These are phyloP conservation scores for Phytophthora idaei DNA, from an alignment of 352 stramenopile genomes.

Conservation along the genomic window DNA sequence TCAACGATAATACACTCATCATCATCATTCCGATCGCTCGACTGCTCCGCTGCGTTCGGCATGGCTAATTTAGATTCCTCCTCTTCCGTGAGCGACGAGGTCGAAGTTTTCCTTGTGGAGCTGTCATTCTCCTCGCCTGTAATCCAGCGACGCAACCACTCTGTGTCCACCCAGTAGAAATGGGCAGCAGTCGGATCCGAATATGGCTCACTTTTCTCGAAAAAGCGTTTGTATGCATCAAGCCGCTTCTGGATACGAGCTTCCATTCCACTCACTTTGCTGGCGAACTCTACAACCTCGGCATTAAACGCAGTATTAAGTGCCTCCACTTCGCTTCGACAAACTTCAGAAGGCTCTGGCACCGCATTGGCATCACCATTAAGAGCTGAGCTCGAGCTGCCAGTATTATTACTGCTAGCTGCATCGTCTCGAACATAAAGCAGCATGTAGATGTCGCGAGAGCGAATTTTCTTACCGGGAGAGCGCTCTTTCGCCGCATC, in stretches of 20 bases:
- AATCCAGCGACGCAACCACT: slow-evolving; percentile 70
- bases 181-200: slow-evolving; percentile 30
- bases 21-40: slow-evolving; percentile 15
- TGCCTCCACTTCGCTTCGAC: slow-evolving; percentile 52
- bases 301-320: slow-evolving; percentile 59
- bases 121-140: slow-evolving; percentile 53
- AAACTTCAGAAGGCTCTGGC: slow-evolving; percentile 36
- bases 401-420: background rate
- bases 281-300: slow-evolving; percentile 53
- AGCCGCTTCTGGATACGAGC: slow-evolving; percentile 53
- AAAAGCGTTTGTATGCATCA: slow-evolving; percentile 65
- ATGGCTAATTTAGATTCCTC: slow-evolving; percentile 18
- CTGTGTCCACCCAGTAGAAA: slow-evolving; percentile 77
- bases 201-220: slow-evolving; percentile 61
- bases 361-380: background rate
- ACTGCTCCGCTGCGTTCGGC: slow-evolving; percentile 3
- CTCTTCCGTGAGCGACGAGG: slow-evolving; percentile 13
- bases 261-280: slow-evolving; percentile 53
- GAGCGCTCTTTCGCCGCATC: slow-evolving; percentile 46
- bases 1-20: slow-evolving; percentile 32
- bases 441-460: slow-evolving; percentile 88
- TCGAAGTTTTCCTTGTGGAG: slow-evolving; percentile 11
- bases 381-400: background rate
- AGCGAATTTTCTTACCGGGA: slow-evolving; percentile 64
- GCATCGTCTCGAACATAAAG: slow-evolving; percentile 68